These are phyloP conservation scores for Datura wrightii DNA, from an alignment of 257 asterid species.

Conservation along the genomic window DNA sequence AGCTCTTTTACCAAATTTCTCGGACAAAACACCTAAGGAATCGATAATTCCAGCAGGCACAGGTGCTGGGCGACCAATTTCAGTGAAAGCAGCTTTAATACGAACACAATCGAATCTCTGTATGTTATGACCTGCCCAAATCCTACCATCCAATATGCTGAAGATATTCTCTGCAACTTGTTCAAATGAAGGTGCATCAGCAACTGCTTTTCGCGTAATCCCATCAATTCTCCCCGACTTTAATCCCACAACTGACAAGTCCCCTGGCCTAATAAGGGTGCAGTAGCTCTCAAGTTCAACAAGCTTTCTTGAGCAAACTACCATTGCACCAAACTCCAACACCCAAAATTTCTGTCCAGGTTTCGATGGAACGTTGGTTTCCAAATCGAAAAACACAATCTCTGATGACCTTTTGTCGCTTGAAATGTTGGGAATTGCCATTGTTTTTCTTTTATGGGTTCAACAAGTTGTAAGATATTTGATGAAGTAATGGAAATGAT, in stretches of 20 bases:
- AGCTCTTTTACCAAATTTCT: slow-evolving; percentile 87
- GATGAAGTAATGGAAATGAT: slow-evolving; percentile 18
- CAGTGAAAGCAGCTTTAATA: slow-evolving; percentile 73
- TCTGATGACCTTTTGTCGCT: slow-evolving; percentile 45
- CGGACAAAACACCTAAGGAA: slow-evolving; percentile 68
- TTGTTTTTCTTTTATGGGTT: slow-evolving; percentile 9
- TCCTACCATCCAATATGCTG: slow-evolving; percentile 73
- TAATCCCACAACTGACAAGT: slow-evolving; percentile 59
- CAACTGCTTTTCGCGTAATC: slow-evolving; percentile 70
- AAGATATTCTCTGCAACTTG: slow-evolving; percentile 77
- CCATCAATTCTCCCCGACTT: slow-evolving; percentile 67
- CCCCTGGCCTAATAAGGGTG: slow-evolving; percentile 79
- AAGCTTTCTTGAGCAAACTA: slow-evolving; percentile 75
- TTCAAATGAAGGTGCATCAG: slow-evolving; percentile 70
- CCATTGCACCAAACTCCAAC: slow-evolving; percentile 85
- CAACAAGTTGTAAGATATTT: not conserved
- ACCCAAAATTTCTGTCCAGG: slow-evolving; percentile 68
- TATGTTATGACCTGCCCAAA: slow-evolving; percentile 98
- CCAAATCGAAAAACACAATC: slow-evolving; percentile 91
- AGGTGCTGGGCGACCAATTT: slow-evolving; percentile 64
- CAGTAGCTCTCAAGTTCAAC: slow-evolving; percentile 80
- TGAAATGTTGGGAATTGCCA: slow-evolving; percentile 41
- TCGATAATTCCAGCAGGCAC: slow-evolving; percentile 74
- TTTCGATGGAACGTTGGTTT: slow-evolving; percentile 77
- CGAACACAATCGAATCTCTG: slow-evolving; percentile 85